Evolutionary conservation across 345 rosid species (phyloP), one percentile per base, ranked within the genome.

Genomic region (Aquilaria malaccensis): DNA sequence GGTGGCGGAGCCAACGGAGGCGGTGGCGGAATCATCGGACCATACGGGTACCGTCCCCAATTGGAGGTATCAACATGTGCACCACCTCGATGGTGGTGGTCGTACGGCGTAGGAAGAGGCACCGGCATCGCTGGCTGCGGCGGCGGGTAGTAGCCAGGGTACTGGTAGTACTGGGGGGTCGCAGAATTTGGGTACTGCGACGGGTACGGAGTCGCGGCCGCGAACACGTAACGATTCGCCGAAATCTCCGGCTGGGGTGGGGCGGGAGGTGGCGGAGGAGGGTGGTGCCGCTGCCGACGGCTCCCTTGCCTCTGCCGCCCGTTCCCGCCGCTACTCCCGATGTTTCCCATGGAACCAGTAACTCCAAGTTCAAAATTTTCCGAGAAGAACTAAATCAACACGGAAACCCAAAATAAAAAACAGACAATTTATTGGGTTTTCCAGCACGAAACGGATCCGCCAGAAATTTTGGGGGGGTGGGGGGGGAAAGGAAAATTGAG

Each of bases 161-260:
- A 79, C 73, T 83, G 97, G 57, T 86, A 81, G 55, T 70, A 73
- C 62, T 75, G 86, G 1, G 76, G 78, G 2, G 75, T 70, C 57
- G 77, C 81, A 12, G 76, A 75, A 69, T 76, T 79, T 9, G 84
- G 76, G 67, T 85, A 82, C 55, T 81, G 95, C 13, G 82, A 52
- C 2, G 95, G 96, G 65, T 80, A 90, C 6, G 99, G 96, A 14
- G 96, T 86, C 32, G 91, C 97, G 2, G 97, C 96, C 0, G 99
- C 87, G 69, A 89, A 83, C 5, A 89, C 91, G 69, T 82, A 79
- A 10, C 85, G 86, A 64, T 78, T 93, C 50, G 92, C 64, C n/a
- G 83, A 53, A 72, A 79, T 77, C 65, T 88, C 99, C n/a, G 89
- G 79, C 59, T 83, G 82, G 1, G 88, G 83, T 30, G 85, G 77